Evolutionary conservation across 306 rosid genomes (phyloP).

Genomic region (Lathyrus oleraceus): DNA sequence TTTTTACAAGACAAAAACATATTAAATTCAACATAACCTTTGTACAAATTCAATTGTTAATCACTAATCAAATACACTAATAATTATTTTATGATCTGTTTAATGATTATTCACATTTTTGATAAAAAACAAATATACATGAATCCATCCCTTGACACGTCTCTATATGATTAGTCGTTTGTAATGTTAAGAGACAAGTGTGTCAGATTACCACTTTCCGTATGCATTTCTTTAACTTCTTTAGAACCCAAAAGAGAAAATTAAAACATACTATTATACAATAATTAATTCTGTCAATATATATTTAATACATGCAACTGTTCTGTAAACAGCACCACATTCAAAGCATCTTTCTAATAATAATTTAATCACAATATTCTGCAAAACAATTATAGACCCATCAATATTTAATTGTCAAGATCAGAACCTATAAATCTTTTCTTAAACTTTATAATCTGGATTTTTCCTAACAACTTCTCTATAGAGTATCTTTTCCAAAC

Average conservation of each 20-base stretch:
- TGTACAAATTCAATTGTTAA: neutral
- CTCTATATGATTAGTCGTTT: conserved; percentile 49
- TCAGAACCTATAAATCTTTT: conserved; percentile 52
- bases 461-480: conserved; percentile 63
- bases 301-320: conserved; percentile 39
- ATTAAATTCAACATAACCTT: no score
- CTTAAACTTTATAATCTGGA: conserved; percentile 56
- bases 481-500: conserved; percentile 72
- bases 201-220: conserved; percentile 62
- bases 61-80: neutral
- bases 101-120: conserved; percentile 26
- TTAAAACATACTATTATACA: conserved; percentile 2
- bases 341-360: conserved; percentile 76
- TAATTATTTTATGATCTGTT: conserved; percentile 8
- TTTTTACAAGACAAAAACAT: no score
- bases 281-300: conserved; percentile 30
- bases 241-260: neutral
- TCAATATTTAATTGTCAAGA: conserved; percentile 45
- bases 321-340: conserved; percentile 60
- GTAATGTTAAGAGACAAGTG: conserved; percentile 54
- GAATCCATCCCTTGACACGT: conserved; percentile 53
- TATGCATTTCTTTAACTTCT: conserved; percentile 34
- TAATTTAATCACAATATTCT: conserved; percentile 57
- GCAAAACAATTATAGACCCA: conserved; percentile 65
- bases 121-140: neutral